Evolutionary conservation across 805 yeast species (phyloP).

Genomic region (Saccharomycopsis sp.): DNA sequence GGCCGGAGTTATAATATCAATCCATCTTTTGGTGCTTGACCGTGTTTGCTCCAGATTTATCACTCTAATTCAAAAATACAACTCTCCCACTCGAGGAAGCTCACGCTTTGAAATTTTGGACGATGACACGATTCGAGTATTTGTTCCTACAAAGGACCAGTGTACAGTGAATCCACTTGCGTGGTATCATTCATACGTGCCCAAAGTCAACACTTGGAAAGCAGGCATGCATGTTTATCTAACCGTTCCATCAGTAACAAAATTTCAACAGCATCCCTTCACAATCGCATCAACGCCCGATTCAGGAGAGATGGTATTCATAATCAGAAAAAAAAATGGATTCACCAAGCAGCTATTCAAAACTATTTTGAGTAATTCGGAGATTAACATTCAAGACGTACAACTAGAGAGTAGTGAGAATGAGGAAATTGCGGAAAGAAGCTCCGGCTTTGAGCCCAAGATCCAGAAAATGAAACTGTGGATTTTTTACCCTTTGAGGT

Average conservation of each 20-base stretch:
- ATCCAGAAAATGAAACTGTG: background rate
- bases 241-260: slow-evolving; percentile 34
- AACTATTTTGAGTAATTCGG: slow-evolving; percentile 22
- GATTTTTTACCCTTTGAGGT: background rate
- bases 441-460: background rate
- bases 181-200: slow-evolving; percentile 25
- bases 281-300: slow-evolving; percentile 37
- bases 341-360: slow-evolving; percentile 35
- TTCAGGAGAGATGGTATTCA: slow-evolving; percentile 34
- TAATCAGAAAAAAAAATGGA: slow-evolving; percentile 37
- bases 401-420: background rate
- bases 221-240: slow-evolving; percentile 42
- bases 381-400: background rate
- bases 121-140: slow-evolving; percentile 34
- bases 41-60: slow-evolving; percentile 30
- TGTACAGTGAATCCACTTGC: slow-evolving; percentile 27
- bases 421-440: background rate
- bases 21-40: slow-evolving; percentile 38
- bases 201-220: slow-evolving; percentile 37
- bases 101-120: slow-evolving; percentile 36
- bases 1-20: slow-evolving; percentile 34
- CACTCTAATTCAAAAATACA: slow-evolving; percentile 30
- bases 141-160: slow-evolving; percentile 29
- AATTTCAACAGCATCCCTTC: slow-evolving; percentile 41
- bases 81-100: slow-evolving; percentile 34